phyloP scores from a whole-genome alignment of 148 eudicot species.

The Rhododendron kiyosumense region DNA sequence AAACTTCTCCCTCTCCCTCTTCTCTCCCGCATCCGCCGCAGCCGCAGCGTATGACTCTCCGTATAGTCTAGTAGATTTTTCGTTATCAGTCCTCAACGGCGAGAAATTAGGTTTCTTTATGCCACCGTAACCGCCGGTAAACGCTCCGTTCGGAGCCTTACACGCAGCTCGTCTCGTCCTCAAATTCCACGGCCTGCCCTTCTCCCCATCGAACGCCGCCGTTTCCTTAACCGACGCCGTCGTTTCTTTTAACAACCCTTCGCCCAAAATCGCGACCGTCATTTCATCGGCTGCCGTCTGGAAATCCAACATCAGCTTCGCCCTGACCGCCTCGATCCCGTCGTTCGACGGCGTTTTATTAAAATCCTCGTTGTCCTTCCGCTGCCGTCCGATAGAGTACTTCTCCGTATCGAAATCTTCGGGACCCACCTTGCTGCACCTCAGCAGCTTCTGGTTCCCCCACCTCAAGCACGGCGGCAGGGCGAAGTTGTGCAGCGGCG shows the following conservation, averaged over 20 bases:
- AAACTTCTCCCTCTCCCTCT: slow-evolving; percentile 33
- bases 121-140: slow-evolving; percentile 17
- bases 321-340: slow-evolving; percentile 52
- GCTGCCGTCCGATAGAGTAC: slow-evolving; percentile 8
- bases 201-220: slow-evolving; percentile 6
- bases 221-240: slow-evolving; percentile 8
- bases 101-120: slow-evolving; percentile 22
- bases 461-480: slow-evolving; percentile 49
- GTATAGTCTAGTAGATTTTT: slow-evolving; percentile 22
- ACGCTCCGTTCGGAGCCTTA: slow-evolving; percentile 23
- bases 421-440: slow-evolving; percentile 32
- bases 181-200: slow-evolving; percentile 60
- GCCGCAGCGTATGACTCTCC: slow-evolving; percentile 20
- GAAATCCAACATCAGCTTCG: slow-evolving; percentile 58
- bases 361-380: neutral
- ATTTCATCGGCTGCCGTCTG: slow-evolving; percentile 48
- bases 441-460: slow-evolving; percentile 46
- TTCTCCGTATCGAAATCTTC: slow-evolving; percentile 18
- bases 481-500: slow-evolving; percentile 33
- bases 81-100: slow-evolving; percentile 22
- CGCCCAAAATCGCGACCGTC: slow-evolving; percentile 37
- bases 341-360: slow-evolving; percentile 6
- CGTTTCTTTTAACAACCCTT: neutral
- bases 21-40: slow-evolving; percentile 9
- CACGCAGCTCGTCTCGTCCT: slow-evolving; percentile 54